Evolutionary conservation across 2,329 filamentous ascomycete species (phyloP), one percentile per base, ranked within the genome.

Genomic region (Phialophora tarda): DNA sequence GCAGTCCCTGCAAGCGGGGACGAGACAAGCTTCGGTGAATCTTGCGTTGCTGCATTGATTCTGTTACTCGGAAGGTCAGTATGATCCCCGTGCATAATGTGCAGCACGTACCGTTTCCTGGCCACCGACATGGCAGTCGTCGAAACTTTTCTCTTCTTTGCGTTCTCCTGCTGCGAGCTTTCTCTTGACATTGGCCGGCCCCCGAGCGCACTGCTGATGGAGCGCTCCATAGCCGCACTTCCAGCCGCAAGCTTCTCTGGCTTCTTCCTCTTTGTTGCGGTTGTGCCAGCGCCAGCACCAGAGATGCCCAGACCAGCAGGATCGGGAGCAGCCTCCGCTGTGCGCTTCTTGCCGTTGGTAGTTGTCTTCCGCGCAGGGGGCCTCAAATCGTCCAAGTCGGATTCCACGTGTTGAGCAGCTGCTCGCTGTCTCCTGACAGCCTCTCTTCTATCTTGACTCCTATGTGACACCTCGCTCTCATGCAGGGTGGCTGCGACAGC

Each of bases 371-470:
- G 74, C 62, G 48, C 67, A 61, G 74, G 77, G 44, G 80, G 77
- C 63, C 80, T 81, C 8, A 74, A 71, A 59, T 96, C 92, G 71
- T 96, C 92, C 70, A 89, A 88, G 73, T 97, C 92, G 0, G 90
- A 91, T 69, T 96, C 92, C 38, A 86, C 84, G 66, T 90, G 88
- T 53, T 90, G 87, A 14, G 48, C 59, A 86, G 86, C 69, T 17
- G 58, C 59, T 58, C 68, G 57, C 41, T 67, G 63, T 30, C 65
- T 65, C 56, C 63, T 69, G 48, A 90, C 90, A 69, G 92, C 91
- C 78, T 96, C 92, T 75, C 94, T 92, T 70, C 92, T 86, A 38
- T 90, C 89, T 75, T 96, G 93, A 76, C 92, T 95, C 72, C 93
- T 88, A 64, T 91, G 89, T 12, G 92, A 91, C 23, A 91, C 91